Conservation (phyloP, 1,284 basidiomycete species). For the Salmacisia buchloeana region DNA sequence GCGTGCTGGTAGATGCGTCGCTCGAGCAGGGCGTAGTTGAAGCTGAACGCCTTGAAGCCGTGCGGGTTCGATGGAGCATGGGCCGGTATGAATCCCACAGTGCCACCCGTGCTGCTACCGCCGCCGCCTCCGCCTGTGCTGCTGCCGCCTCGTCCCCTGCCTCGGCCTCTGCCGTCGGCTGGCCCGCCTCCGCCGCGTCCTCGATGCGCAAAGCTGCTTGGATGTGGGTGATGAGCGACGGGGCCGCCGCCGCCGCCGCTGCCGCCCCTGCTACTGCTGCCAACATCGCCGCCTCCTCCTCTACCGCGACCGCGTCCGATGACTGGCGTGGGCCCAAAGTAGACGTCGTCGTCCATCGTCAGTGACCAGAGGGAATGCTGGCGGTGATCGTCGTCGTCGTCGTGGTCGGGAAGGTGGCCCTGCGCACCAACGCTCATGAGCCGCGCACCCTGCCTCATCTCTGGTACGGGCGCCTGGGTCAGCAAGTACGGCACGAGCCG, state of each 20-base stretch:
- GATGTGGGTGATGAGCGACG: too few species aligned
- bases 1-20: background rate
- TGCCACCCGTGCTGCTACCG: background rate
- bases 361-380: too few species aligned
- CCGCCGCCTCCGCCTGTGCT: background rate
- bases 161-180: conserved; percentile 1
- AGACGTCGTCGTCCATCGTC: too few species aligned
- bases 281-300: background rate
- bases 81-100: too few species aligned
- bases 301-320: background rate
- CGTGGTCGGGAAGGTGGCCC: too few species aligned
- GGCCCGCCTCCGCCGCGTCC: background rate
- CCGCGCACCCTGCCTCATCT: too few species aligned
- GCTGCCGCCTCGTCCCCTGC: background rate
- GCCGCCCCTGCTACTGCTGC: background rate
- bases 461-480: too few species aligned
- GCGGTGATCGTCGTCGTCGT: too few species aligned
- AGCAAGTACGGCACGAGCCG: too few species aligned
- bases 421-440: too few species aligned
- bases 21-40: background rate
- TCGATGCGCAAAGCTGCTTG: background rate
- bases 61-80: too few species aligned
- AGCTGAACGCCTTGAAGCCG: background rate
- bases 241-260: background rate
- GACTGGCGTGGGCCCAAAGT: too few species aligned